Percentiles rank a stretch among this genome's conserved stretches.
These are phyloP conservation scores for Boletus sensibilis DNA, from an alignment of 768 basidiomycete genomes.

Conservation along the genomic window DNA sequence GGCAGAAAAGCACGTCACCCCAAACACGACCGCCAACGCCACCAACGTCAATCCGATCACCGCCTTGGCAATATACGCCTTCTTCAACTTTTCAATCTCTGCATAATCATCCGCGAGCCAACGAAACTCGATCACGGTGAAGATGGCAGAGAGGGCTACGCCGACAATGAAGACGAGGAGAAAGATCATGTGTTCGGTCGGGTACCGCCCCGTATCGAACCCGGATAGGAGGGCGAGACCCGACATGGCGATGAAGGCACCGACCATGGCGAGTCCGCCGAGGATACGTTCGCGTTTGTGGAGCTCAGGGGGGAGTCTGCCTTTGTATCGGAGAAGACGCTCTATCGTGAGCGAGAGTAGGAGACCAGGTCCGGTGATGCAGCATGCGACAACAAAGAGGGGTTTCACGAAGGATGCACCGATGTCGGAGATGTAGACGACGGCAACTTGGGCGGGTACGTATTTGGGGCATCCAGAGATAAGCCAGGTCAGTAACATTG, in stretches of 20 bases:
- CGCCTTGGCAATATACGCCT: constrained; percentile 61
- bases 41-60: constrained; percentile 59
- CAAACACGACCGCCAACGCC: constrained; percentile 62
- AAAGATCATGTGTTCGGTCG: constrained; percentile 54
- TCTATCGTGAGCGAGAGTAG: constrained; percentile 59
- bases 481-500: constrained; percentile 73
- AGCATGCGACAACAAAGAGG: constrained; percentile 65
- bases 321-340: constrained; percentile 62
- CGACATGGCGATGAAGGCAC: constrained; percentile 58
- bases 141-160: constrained; percentile 69
- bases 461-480: constrained; percentile 54
- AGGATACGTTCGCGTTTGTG: constrained; percentile 55
- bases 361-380: constrained; percentile 62
- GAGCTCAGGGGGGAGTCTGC: constrained; percentile 63
- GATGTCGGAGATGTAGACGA: constrained; percentile 78
- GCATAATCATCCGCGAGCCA: constrained; percentile 62
- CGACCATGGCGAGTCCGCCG: constrained; percentile 55
- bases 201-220: constrained; percentile 62
- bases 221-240: constrained; percentile 70
- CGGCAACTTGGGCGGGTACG: constrained; percentile 50
- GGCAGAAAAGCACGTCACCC: constrained; percentile 44
- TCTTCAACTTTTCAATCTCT: constrained; percentile 43
- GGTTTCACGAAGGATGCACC: constrained; percentile 76
- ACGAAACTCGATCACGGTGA: constrained; percentile 68
- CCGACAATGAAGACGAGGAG: constrained; percentile 74